A percentile compares a stretch with the other conserved stretches of the same genome.
phyloP scores from a whole-genome alignment of 2,329 filamentous ascomycete species.

The Venturia nashicola region DNA sequence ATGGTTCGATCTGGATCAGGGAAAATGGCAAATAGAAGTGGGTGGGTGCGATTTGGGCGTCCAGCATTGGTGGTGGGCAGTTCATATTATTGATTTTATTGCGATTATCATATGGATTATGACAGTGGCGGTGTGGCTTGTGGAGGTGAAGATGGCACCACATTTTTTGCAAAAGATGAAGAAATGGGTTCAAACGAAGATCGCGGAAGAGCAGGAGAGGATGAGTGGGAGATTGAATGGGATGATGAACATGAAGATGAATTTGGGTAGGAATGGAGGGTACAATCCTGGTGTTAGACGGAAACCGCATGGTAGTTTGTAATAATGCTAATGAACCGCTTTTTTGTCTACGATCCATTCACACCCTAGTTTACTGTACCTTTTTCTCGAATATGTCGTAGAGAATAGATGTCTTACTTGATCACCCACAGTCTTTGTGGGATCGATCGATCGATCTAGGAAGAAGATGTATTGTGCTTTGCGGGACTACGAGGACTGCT shows the following conservation, averaged over 20 bases:
- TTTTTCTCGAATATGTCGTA: too few species aligned
- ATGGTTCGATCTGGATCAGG: constrained; percentile 61
- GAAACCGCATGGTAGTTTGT: neutral
- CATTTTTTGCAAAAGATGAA: neutral
- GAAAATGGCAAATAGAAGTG: constrained; percentile 77
- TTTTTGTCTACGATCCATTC: neutral
- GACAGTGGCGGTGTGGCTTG: neutral
- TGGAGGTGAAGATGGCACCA: neutral
- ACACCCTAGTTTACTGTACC: neutral
- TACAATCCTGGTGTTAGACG: neutral
- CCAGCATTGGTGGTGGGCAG: constrained; percentile 90
- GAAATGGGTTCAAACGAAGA: neutral
- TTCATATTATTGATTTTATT: constrained; percentile 61
- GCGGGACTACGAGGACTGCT: too few species aligned
- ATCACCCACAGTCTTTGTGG: too few species aligned
- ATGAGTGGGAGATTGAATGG: neutral
- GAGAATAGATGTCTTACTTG: too few species aligned
- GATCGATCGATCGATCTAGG: too few species aligned
- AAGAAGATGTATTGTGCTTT: too few species aligned
- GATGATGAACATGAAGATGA: neutral
- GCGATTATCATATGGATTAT: constrained; percentile 15
- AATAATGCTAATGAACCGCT: neutral
- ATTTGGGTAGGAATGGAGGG: neutral
- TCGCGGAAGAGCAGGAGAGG: neutral
- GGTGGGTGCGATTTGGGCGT: constrained; percentile 64